A percentile compares a stretch with the other conserved stretches of the same genome.
These are phyloP conservation scores for Zea luxurians DNA, from an alignment of 176 grass and related monocot species.

Conservation along the genomic window DNA sequence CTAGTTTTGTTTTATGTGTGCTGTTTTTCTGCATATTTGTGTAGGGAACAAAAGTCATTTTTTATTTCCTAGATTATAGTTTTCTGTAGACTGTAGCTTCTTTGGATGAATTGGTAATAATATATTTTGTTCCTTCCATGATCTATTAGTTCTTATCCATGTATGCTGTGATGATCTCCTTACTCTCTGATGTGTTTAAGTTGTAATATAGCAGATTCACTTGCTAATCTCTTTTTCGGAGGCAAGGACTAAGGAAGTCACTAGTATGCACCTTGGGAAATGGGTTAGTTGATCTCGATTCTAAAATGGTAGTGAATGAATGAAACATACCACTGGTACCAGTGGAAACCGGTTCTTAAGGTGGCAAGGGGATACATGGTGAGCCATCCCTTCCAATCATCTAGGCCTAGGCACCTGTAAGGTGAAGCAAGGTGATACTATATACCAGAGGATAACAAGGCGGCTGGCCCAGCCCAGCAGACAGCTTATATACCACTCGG, in stretches of 20 bases:
- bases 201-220: not conserved
- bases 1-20: not conserved
- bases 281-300: not conserved
- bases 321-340: not conserved
- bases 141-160: not conserved
- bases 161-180: not conserved
- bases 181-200: not conserved
- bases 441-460: not conserved
- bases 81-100: not conserved
- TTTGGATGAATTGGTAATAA: not conserved
- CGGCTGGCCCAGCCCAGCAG: not conserved
- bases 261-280: not conserved
- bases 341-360: not conserved
- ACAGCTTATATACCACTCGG: no score
- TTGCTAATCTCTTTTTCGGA: not conserved
- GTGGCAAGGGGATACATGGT: not conserved
- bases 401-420: not conserved
- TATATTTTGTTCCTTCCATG: not conserved
- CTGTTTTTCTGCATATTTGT: not conserved
- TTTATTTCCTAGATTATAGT: not conserved
- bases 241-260: not conserved
- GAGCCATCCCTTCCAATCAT: not conserved
- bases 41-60: not conserved
- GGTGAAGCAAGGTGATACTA: not conserved
- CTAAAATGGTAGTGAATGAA: not conserved